phyloP scores from a whole-genome alignment of 805 yeast species.

The Candida morakotiae region DNA sequence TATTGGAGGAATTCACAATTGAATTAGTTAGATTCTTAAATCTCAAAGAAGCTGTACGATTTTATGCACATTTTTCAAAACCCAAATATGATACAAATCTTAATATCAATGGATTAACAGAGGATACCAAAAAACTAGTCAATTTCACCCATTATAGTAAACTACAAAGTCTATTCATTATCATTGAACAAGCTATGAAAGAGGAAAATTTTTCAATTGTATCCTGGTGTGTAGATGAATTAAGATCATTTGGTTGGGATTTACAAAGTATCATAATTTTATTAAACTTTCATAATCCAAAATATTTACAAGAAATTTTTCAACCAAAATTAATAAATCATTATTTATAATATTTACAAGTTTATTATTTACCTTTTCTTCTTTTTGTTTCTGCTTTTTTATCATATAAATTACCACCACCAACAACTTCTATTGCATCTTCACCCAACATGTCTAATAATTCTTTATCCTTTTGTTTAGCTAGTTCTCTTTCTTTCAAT shows the following conservation, averaged over 20 bases:
- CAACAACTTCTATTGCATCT: constrained; percentile 49
- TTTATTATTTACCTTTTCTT: constrained; percentile 11
- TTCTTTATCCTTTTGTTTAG: constrained; percentile 30
- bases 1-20: constrained; percentile 13
- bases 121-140: constrained; percentile 1
- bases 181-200: constrained; percentile 19
- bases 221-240: constrained; percentile 28
- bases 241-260: constrained; percentile 23
- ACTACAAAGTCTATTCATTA: constrained; percentile 18
- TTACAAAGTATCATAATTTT: constrained; percentile 6
- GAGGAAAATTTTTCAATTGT: constrained; percentile 19
- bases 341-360: not conserved
- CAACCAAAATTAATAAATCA: constrained; percentile 1
- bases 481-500: constrained; percentile 11
- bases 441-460: constrained; percentile 60
- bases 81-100: not conserved
- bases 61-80: not conserved
- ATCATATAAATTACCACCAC: constrained; percentile 46
- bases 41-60: not conserved
- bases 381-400: constrained; percentile 44
- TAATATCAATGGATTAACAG: not conserved
- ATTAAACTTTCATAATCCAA: not conserved
- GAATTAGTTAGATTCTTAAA: constrained; percentile 13
- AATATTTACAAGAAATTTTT: constrained; percentile 6
- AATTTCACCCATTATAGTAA: constrained; percentile 9